Conservation (phyloP, 1,139 yeast species). For the Meyerozyma guilliermondii region DNA sequence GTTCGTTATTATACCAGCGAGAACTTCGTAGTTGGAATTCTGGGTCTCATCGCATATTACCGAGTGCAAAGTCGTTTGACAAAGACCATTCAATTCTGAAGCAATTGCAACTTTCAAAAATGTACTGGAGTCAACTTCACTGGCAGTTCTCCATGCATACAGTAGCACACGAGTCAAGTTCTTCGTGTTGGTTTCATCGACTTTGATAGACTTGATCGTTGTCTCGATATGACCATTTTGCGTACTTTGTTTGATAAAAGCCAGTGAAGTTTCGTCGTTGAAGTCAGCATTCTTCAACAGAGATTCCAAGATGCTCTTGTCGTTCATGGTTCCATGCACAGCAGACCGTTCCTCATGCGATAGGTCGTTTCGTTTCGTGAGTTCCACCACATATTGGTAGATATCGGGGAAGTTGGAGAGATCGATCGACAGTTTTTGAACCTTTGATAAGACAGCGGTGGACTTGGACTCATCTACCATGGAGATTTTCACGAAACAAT, state of each 20-base stretch:
- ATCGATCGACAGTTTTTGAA: constrained; percentile 3
- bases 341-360: constrained; percentile 8
- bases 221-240: not conserved
- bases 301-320: constrained; percentile 8
- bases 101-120: not conserved
- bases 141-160: not conserved
- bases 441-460: constrained; percentile 6
- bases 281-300: constrained; percentile 6
- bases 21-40: not conserved
- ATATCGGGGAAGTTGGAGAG: constrained; percentile 8
- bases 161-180: not conserved
- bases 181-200: not conserved
- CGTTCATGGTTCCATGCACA: constrained; percentile 24
- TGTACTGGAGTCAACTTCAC: not conserved
- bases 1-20: not conserved
- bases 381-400: constrained; percentile 6
- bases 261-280: not conserved
- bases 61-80: not conserved
- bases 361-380: constrained; percentile 7
- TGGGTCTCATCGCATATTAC: not conserved
- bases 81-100: not conserved
- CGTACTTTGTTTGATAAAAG: not conserved
- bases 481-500: constrained; percentile 24
- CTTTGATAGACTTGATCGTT: not conserved
- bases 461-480: constrained; percentile 6